Evolutionary conservation across 495 filamentous ascomycete species (phyloP).

Genomic region (Penicillium mononematosum): DNA sequence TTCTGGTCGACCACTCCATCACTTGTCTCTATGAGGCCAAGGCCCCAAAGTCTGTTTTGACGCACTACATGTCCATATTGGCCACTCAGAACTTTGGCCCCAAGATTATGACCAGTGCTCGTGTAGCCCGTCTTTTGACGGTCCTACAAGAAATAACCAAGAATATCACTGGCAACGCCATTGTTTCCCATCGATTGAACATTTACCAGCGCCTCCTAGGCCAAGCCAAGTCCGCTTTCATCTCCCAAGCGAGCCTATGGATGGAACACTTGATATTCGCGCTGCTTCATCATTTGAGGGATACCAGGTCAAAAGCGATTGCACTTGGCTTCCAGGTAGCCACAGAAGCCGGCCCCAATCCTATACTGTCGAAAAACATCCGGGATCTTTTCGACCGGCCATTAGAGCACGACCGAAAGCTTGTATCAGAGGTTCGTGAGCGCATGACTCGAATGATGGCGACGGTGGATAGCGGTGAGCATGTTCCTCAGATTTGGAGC

Average conservation of each 20-base stretch:
- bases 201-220: conserved; percentile 73
- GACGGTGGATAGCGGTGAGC: conserved; percentile 57
- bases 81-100: conserved; percentile 72
- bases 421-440: conserved; percentile 61
- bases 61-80: conserved; percentile 74
- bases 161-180: conserved; percentile 71
- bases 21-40: conserved; percentile 60
- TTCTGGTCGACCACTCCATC: conserved; percentile 77
- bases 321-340: conserved; percentile 66
- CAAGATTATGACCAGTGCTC: conserved; percentile 68
- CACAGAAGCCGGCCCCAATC: conserved; percentile 61
- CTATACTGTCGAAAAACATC: conserved; percentile 60
- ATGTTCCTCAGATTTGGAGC: conserved; percentile 89
- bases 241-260: conserved; percentile 57
- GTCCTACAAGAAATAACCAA: conserved; percentile 70
- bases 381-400: conserved; percentile 62
- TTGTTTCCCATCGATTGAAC: conserved; percentile 67
- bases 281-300: conserved; percentile 73
- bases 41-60: conserved; percentile 72
- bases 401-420: conserved; percentile 56
- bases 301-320: conserved; percentile 73
- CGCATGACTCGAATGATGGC: conserved; percentile 69
- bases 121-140: conserved; percentile 64
- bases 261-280: conserved; percentile 76
- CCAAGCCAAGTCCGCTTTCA: conserved; percentile 68